Conservation (phyloP, 176 grass and related monocot genomes). For the Saccharum spontaneum region DNA sequence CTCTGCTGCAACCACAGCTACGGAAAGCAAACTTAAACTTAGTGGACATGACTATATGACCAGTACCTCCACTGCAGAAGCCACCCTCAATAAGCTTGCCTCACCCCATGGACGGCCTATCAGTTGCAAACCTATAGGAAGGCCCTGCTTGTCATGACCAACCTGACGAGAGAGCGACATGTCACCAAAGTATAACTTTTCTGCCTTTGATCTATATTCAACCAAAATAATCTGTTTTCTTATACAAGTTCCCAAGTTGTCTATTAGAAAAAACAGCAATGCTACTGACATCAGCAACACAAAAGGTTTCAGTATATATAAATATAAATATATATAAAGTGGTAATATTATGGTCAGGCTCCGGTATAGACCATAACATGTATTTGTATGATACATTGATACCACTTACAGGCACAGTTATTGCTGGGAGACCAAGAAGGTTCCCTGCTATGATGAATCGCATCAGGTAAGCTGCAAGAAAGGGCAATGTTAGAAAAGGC, state of each 20-base stretch:
- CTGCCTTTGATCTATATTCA: background rate
- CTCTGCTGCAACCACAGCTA: background rate
- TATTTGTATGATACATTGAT: background rate
- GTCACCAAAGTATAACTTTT: background rate
- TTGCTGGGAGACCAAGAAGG: slow-evolving; percentile 92
- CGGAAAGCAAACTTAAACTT: background rate
- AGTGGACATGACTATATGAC: background rate
- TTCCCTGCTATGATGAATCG: slow-evolving; percentile 79
- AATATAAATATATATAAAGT: background rate
- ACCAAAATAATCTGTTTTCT: background rate
- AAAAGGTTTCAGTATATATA: background rate
- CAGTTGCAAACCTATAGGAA: slow-evolving; percentile 93
- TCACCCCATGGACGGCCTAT: slow-evolving; percentile 97
- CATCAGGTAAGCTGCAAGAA: slow-evolving; percentile 76
- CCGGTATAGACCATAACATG: background rate
- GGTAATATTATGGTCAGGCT: background rate
- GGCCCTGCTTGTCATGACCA: slow-evolving; percentile 85
- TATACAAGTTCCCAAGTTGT: background rate
- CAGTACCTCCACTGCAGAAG: slow-evolving; percentile 85
- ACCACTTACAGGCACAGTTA: slow-evolving; percentile 87
- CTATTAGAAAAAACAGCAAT: slow-evolving; percentile 13
- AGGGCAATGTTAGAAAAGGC: background rate
- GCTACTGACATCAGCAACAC: background rate
- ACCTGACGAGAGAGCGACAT: slow-evolving; percentile 48
- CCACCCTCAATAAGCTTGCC: slow-evolving; percentile 88